Evolutionary conservation across 306 rosid species (phyloP), one percentile per base, ranked within the genome.

Genomic region (Gastrolobium villosum): DNA sequence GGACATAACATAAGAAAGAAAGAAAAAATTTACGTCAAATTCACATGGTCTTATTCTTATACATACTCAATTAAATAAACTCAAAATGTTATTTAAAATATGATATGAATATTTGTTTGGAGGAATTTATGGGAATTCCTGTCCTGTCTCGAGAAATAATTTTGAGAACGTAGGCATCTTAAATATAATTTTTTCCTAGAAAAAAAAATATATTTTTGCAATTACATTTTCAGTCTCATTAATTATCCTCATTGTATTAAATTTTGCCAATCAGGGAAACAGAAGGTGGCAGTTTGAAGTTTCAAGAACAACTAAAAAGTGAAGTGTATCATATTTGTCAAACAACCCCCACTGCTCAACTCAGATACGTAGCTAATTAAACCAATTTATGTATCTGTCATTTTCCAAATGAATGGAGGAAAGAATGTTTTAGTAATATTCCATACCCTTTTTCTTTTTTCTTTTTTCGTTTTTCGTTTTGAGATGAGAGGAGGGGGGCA

Each of bases 351-450:
- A 62, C 49, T 36, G 72, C 64, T 63, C 20, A 36, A 76, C 53
- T 55, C 59, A 45, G 44, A 66, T 75, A 49, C 52, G 39, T 48
- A 10, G 49, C 82, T 30, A 66, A 45, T 55, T 34, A 61, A 56
- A 45, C 40, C 66, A 20, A 63, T 63, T 63, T 62, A 37, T 28
- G 62, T 9, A 11, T 43, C 48, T 35, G 62, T 65, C 79, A 64
- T 54, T 44, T 74, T 54, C 84, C 35, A 52, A 79, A 36, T 1
- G 28, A 53, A 41, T 15, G 43, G 74, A 56, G 52, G 28, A 44
- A 53, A 39, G 62, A 64, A 80, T 64, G 84, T 34, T 76, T 11
- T 46, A 44, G 45, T 34, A 54, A 72, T 65, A 65, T 72, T 73
- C 70, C 44, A 32, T 30, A 3, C 68, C 35, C 44, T 54, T 37